These are phyloP conservation scores for Bathelium albidoporum DNA, from an alignment of 495 filamentous ascomycete genomes.

Conservation along the genomic window DNA sequence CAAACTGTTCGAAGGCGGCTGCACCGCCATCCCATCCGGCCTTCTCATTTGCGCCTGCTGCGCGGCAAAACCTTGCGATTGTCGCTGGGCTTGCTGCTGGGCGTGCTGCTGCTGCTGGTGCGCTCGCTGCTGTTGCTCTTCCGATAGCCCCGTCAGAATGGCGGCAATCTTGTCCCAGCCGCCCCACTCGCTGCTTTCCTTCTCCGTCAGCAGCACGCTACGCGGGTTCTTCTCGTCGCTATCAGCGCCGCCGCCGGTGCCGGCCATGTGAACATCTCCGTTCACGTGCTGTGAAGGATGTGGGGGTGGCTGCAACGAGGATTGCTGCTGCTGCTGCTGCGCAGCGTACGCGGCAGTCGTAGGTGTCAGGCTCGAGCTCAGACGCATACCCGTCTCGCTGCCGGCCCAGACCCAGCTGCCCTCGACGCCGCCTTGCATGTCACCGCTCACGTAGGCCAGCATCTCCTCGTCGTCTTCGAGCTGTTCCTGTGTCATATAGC, in stretches of 20 bases:
- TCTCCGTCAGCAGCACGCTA: constrained; percentile 31
- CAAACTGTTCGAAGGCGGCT: constrained; percentile 17
- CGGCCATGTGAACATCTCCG: constrained; percentile 15
- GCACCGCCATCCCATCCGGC: constrained; percentile 14
- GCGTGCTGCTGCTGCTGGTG: constrained; percentile 25
- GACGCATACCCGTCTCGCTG: constrained; percentile 45
- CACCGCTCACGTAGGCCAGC: constrained; percentile 75
- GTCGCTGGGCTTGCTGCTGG: constrained; percentile 4
- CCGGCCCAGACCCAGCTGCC: constrained; percentile 82
- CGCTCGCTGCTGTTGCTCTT: constrained; percentile 26
- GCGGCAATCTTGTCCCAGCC: constrained; percentile 46
- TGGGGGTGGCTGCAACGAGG: constrained; percentile 12
- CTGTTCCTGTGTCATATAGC: constrained; percentile 31
- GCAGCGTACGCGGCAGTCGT: constrained; percentile 6
- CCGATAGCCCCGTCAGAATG: constrained; percentile 38
- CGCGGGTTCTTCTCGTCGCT: constrained; percentile 21
- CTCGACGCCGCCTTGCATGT: constrained; percentile 75
- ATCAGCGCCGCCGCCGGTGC: constrained; percentile 4
- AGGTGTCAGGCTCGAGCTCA: constrained; percentile 16
- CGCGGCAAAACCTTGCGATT: background rate
- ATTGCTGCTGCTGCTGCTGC: constrained; percentile 3
- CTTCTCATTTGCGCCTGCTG: background rate
- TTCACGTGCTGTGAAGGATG: constrained; percentile 15
- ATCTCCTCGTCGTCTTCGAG: constrained; percentile 82
- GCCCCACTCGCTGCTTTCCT: constrained; percentile 41